Conservation (phyloP, 352 stramenopile genomes). For the Pythium sukuiense region DNA sequence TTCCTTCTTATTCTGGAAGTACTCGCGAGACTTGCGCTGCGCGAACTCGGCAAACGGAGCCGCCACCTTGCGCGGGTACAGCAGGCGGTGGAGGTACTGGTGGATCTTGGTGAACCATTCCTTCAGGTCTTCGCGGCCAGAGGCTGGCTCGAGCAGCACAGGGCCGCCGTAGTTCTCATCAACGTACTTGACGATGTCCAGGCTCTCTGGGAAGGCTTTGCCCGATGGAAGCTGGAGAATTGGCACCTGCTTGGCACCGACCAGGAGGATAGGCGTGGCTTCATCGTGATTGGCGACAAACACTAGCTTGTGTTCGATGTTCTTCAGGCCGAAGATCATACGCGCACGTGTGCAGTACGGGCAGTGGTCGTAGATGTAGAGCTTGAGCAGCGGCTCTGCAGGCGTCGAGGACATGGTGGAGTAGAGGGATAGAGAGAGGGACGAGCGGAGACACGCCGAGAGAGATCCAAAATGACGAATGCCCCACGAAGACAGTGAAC, state of each 20-base stretch:
- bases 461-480: background rate
- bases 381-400: slow-evolving; percentile 22
- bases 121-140: slow-evolving; percentile 42
- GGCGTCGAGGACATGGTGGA: background rate
- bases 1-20: slow-evolving; percentile 63
- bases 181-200: slow-evolving; percentile 51
- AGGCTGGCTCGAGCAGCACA: slow-evolving; percentile 31
- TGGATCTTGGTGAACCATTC: slow-evolving; percentile 45
- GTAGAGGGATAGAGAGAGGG: background rate
- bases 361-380: slow-evolving; percentile 68
- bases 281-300: slow-evolving; percentile 48
- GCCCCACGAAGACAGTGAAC: background rate
- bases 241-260: slow-evolving; percentile 38
- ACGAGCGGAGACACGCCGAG: background rate
- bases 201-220: slow-evolving; percentile 38
- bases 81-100: slow-evolving; percentile 13
- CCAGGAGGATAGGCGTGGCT: slow-evolving; percentile 35
- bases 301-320: slow-evolving; percentile 33
- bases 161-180: slow-evolving; percentile 37
- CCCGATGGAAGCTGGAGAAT: slow-evolving; percentile 22
- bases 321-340: slow-evolving; percentile 54
- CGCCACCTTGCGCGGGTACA: slow-evolving; percentile 1
- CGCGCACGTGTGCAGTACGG: slow-evolving; percentile 54
- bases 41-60: slow-evolving; percentile 45
- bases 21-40: slow-evolving; percentile 42